phyloP scores from a whole-genome alignment of 768 basidiomycete species.

The Tricholoma terreum region DNA sequence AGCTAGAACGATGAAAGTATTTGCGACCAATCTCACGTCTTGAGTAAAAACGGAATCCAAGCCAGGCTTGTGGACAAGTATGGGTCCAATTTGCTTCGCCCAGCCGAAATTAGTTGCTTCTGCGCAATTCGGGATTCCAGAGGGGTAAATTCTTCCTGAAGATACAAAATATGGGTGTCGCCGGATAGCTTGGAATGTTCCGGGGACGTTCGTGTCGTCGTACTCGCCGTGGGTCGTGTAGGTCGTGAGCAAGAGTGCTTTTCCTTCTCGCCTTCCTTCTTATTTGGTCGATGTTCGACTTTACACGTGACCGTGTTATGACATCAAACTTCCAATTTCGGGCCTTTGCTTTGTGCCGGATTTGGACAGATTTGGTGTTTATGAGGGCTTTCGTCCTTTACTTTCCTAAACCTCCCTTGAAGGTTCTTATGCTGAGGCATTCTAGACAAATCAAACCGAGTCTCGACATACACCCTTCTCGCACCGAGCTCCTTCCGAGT shows the following conservation, averaged over 20 bases:
- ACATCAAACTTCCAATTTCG: slow-evolving; percentile 5
- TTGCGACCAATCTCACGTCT: slow-evolving; percentile 31
- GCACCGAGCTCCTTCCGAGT: too few species aligned
- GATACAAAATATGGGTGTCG: slow-evolving; percentile 23
- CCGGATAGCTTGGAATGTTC: slow-evolving; percentile 17
- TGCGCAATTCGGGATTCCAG: slow-evolving; percentile 6
- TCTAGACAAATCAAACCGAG: too few species aligned
- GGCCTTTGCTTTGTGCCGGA: slow-evolving; percentile 7
- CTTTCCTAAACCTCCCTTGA: too few species aligned
- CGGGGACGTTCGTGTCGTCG: slow-evolving; percentile 10
- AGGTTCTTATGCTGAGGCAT: too few species aligned
- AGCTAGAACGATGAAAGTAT: slow-evolving; percentile 13
- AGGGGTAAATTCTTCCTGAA: slow-evolving; percentile 18
- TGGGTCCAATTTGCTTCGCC: slow-evolving; percentile 47
- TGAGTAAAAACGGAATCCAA: slow-evolving; percentile 33
- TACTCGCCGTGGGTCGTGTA: slow-evolving; percentile 17
- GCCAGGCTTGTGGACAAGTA: slow-evolving; percentile 44
- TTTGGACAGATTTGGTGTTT: not conserved
- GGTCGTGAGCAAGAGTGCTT: slow-evolving; percentile 25
- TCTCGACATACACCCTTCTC: too few species aligned
- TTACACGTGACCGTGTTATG: slow-evolving; percentile 45
- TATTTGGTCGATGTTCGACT: slow-evolving; percentile 52
- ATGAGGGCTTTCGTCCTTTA: not conserved
- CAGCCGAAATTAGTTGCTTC: slow-evolving; percentile 32
- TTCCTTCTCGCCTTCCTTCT: slow-evolving; percentile 34